phyloP scores from a whole-genome alignment of 768 basidiomycete genomes.

The Panellus pusillus region DNA sequence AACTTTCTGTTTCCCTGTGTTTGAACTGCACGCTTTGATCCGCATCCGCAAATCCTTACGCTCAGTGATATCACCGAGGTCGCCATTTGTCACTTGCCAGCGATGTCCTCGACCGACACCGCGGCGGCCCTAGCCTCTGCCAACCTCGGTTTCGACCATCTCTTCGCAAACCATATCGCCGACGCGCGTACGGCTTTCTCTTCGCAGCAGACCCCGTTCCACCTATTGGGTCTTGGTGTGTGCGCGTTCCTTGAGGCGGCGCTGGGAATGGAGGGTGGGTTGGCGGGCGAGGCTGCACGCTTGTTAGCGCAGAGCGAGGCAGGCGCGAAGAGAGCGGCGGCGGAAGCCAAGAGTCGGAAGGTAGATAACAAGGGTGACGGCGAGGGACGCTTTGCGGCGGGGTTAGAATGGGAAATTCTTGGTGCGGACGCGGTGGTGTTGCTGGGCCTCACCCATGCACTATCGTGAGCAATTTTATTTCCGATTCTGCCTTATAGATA shows the following conservation, averaged over 20 bases:
- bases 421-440: slow-evolving; percentile 73
- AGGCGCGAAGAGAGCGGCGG: slow-evolving; percentile 53
- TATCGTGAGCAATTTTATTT: slow-evolving; percentile 48
- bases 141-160: slow-evolving; percentile 58
- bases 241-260: slow-evolving; percentile 77
- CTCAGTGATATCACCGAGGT: too few relatives aligned
- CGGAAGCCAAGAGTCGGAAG: slow-evolving; percentile 6
- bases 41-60: too few relatives aligned
- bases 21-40: too few relatives aligned
- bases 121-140: slow-evolving; percentile 35
- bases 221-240: slow-evolving; percentile 69
- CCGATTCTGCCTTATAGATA: not conserved
- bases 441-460: slow-evolving; percentile 66
- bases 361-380: slow-evolving; percentile 20
- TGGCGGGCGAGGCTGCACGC: slow-evolving; percentile 63
- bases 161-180: slow-evolving; percentile 68
- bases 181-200: slow-evolving; percentile 53
- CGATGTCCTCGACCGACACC: not conserved
- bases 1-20: too few relatives aligned
- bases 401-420: slow-evolving; percentile 75
- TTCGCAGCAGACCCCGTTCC: slow-evolving; percentile 62
- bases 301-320: slow-evolving; percentile 61
- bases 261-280: slow-evolving; percentile 72
- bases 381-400: slow-evolving; percentile 50
- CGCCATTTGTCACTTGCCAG: too few relatives aligned